Base-by-base conservation (phyloP, 257 asterid genomes). In the Nyctanthes arbortristis region DNA sequence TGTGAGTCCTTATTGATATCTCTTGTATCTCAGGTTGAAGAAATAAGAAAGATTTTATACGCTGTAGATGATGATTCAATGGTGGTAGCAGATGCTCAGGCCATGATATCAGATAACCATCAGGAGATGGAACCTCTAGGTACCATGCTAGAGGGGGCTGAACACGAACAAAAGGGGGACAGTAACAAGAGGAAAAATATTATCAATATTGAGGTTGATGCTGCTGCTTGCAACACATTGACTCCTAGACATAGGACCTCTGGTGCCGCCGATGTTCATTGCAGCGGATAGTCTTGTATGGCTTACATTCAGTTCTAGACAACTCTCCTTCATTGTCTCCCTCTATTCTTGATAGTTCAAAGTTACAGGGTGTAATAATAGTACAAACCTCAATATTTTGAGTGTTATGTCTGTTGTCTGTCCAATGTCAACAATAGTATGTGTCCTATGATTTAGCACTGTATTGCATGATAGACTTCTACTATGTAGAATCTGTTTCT, bases 101-200 rank as follows among this genome's bases (percentile, higher is more conserved):
- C 96, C 39, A 78, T 90, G 83, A 75, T 85, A 60, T 69, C 87
- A 20, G 78, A 81, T 68, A 74, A 82, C 6, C 83, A 75, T 33
- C 81, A 80, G 70, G 81, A 71, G 65, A 75, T 62, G 31, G 85
- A 83, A 57, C 80, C 55, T 16, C 55, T 76, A 36, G 78, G 72
- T 40, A 8, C 72, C 69, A 76, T 67, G 61, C 71, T 78, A 7
- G 95, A 89, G 69, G 90, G 74, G 70, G 76, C 54, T 55, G 89
- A 78, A 30, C 89, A 82, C 63, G 66, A 71, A 60, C 68, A 75
- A 69, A 88, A 78, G 74, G 20, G 70, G 29, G 97, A 89, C 70
- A 79, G 87, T 67, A 97, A 90, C 65, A 93, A 93, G 82, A 87
- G 97, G 79, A 91, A 93, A 80, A 83, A 66, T 67, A 81, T 93